Evolutionary conservation across 2,329 filamentous ascomycete species (phyloP), one percentile per base, ranked within the genome.

Genomic region (Colletotrichum cereale): DNA sequence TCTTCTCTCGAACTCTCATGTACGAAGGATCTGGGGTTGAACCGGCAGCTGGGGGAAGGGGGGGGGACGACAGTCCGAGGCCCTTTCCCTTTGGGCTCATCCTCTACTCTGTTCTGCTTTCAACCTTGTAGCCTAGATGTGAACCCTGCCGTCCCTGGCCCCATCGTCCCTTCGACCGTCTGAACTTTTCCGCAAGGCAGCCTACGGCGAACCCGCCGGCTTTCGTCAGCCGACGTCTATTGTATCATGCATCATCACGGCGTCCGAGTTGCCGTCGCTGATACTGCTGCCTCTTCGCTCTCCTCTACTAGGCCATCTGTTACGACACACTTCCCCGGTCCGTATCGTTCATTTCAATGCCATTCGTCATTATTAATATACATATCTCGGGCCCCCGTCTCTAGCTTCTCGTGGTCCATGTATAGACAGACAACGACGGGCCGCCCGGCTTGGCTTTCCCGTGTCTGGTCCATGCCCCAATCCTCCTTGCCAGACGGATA

Each of bases 311-410:
- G 16, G 21, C 26, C 40, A n/a, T 18, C 40, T 62, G 7, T 50
- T 44, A 62, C 44, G 48, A 38, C 14, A 6, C 44, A 24, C 14
- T n/a, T 50, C 44, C 31, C 44, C 10, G 14, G n/a, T 21, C 2
- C 31, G 18, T 14, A 50, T 47, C 31, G 21, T 56, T 63, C 53
- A 40, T 63, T 68, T 38, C 52, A 60, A 67, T 58, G 44, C 65
- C 65, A 71, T 71, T 71, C 68, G 44, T 68, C 65, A 71, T 71
- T 68, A 71, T 68, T 71, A 68, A 71, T 68, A 64, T 71, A 71
- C 68, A 71, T 61, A 68, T 53, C 44, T 63, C 31, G 48, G 40
- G 12, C 65, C 52, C 55, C 29, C 36, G 50, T 63, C 38, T 55
- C 65, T 58, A 50, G 31, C 44, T 58, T 67, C 47, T 57, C 61